Conservation (phyloP, 2,329 filamentous ascomycete genomes). For the Fusarium sarcochroum region DNA sequence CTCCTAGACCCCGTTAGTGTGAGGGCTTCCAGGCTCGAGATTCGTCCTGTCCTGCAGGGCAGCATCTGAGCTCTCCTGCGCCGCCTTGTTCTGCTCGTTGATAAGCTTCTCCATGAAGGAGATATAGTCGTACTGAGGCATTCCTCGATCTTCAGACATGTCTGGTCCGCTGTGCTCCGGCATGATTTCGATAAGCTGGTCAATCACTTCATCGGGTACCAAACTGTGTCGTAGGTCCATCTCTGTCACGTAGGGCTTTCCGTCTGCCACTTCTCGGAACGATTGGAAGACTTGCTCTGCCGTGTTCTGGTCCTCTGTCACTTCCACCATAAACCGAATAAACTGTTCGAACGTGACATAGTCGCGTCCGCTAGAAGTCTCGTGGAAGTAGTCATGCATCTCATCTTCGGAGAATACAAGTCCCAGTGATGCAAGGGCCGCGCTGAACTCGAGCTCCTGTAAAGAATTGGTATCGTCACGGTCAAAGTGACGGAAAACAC, state of each 20-base stretch:
- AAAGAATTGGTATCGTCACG: slow-evolving; percentile 91
- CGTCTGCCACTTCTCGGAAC: slow-evolving; percentile 97
- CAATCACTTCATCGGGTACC: slow-evolving; percentile 97
- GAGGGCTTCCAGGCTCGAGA: slow-evolving; percentile 50
- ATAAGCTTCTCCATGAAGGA: slow-evolving; percentile 95
- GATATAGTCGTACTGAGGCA: slow-evolving; percentile 95
- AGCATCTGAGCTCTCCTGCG: slow-evolving; percentile 47
- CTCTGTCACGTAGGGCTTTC: slow-evolving; percentile 98
- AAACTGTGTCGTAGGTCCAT: slow-evolving; percentile 95
- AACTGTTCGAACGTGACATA: slow-evolving; percentile 98
- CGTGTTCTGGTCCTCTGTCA: slow-evolving; percentile 98
- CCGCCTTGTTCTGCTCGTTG: slow-evolving; percentile 55
- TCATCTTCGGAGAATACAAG: slow-evolving; percentile 97
- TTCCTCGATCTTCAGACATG: slow-evolving; percentile 84
- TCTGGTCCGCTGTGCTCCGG: slow-evolving; percentile 88
- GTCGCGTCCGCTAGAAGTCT: slow-evolving; percentile 83
- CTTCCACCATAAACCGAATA: slow-evolving; percentile 99
- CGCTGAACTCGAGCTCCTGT: slow-evolving; percentile 94
- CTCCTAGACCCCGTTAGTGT: slow-evolving; percentile 54
- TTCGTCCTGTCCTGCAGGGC: slow-evolving; percentile 56
- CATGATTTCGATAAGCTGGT: slow-evolving; percentile 90
- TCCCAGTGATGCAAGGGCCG: slow-evolving; percentile 92
- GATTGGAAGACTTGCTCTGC: slow-evolving; percentile 99
- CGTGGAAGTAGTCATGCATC: slow-evolving; percentile 95
- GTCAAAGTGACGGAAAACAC: slow-evolving; percentile 98